These are phyloP conservation scores for Psidium friedrichsthalianum DNA, from an alignment of 345 rosid species.

Conservation along the genomic window DNA sequence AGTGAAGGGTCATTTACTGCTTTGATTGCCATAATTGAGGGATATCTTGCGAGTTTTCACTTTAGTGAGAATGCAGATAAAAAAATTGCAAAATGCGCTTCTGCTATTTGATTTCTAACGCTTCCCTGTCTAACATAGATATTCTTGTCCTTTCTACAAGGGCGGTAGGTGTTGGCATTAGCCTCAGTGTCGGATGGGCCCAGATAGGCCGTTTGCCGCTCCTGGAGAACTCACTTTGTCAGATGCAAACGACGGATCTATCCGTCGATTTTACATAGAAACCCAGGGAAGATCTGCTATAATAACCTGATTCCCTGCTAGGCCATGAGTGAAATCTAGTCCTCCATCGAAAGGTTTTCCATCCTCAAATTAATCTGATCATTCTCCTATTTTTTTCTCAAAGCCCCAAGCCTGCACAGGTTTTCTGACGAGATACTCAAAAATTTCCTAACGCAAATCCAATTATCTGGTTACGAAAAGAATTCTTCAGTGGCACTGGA, in stretches of 20 bases:
- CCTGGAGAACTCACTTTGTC: slow-evolving; percentile 31
- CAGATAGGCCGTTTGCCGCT: slow-evolving; percentile 27
- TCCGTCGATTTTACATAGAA: slow-evolving; percentile 46
- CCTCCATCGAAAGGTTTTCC: slow-evolving; percentile 52
- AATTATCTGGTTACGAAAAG: not conserved
- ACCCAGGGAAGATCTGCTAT: slow-evolving; percentile 45
- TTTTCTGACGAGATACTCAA: slow-evolving; percentile 42
- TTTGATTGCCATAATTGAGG: not conserved
- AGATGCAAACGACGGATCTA: slow-evolving; percentile 35
- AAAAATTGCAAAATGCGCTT: not conserved
- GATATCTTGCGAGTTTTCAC: not conserved
- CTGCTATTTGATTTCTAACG: not conserved
- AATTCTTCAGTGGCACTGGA: not conserved
- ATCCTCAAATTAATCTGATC: slow-evolving; percentile 50
- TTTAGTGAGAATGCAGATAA: not conserved
- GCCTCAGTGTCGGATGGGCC: slow-evolving; percentile 32
- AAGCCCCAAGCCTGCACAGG: slow-evolving; percentile 57
- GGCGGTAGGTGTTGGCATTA: slow-evolving; percentile 6
- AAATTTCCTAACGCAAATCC: slow-evolving; percentile 11
- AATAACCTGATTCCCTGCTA: slow-evolving; percentile 38
- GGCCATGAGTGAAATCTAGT: slow-evolving; percentile 31
- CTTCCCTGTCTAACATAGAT: not conserved
- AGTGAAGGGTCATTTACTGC: not conserved
- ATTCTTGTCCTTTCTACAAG: not conserved
- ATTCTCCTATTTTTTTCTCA: slow-evolving; percentile 66